Evolutionary conservation across 768 basidiomycete species (phyloP).

Genomic region (Hypholoma sublateritium): DNA sequence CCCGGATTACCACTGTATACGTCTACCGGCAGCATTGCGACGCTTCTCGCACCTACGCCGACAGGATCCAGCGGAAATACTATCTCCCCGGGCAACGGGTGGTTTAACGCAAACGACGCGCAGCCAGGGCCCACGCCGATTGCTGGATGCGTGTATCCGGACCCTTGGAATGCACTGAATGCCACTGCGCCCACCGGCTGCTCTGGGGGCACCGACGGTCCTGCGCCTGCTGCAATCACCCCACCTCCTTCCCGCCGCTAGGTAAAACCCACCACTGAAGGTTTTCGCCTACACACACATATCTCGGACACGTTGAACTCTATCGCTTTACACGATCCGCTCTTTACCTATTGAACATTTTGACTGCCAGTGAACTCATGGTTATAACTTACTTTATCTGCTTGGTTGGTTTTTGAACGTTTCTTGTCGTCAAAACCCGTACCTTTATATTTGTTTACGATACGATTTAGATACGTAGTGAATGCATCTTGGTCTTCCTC

Average conservation of each 20-base stretch:
- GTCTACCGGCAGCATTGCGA: conserved; percentile 59
- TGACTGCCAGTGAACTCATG: too few relatives aligned
- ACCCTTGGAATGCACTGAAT: conserved; percentile 39
- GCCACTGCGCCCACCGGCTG: conserved; percentile 31
- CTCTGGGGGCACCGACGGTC: conserved; percentile 13
- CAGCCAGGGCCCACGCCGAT: conserved; percentile 45
- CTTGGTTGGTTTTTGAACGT: too few relatives aligned
- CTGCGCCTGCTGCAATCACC: conserved; percentile 17
- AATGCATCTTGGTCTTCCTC: too few relatives aligned
- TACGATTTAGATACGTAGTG: too few relatives aligned
- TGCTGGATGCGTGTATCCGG: conserved; percentile 56
- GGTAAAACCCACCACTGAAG: neutral
- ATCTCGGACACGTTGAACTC: neutral
- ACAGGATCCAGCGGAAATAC: conserved; percentile 36
- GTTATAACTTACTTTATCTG: too few relatives aligned
- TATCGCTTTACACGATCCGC: too few relatives aligned
- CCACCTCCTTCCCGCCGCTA: conserved; percentile 12
- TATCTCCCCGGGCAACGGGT: conserved; percentile 46
- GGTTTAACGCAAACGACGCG: conserved; percentile 53
- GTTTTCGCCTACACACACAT: too few relatives aligned
- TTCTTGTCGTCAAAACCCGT: too few relatives aligned
- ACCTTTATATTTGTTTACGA: too few relatives aligned
- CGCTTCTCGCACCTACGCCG: conserved; percentile 46
- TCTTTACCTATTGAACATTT: too few relatives aligned
- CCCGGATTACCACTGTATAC: conserved; percentile 64